These are phyloP conservation scores for Spizellomyces punctatus DNA, from an alignment of 192 early-diverging fungal genomes.

Conservation along the genomic window DNA sequence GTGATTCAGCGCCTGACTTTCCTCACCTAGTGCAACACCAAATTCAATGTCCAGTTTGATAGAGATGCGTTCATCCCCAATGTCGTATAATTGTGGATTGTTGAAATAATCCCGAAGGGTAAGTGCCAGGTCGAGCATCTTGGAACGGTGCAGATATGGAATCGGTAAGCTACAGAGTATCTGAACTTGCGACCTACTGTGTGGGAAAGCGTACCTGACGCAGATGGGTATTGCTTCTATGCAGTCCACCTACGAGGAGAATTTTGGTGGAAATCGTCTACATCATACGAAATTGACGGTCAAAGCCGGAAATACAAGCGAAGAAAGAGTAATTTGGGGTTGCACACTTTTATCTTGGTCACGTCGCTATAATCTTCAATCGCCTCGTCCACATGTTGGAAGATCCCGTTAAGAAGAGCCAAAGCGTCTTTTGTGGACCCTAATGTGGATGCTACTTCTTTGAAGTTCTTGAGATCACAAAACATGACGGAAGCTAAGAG, in stretches of 20 bases:
- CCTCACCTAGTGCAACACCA: slow-evolving; percentile 43
- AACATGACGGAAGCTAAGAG: slow-evolving; percentile 54
- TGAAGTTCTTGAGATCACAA: slow-evolving; percentile 53
- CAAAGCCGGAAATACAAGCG: neutral
- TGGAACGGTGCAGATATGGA: neutral
- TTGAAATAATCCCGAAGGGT: slow-evolving; percentile 31
- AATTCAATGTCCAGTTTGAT: slow-evolving; percentile 44
- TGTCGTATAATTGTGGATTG: slow-evolving; percentile 19
- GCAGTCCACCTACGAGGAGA: slow-evolving; percentile 49
- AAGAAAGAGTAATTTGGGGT: neutral
- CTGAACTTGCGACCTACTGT: neutral
- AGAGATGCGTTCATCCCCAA: slow-evolving; percentile 17
- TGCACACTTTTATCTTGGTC: slow-evolving; percentile 47
- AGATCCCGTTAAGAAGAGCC: slow-evolving; percentile 46
- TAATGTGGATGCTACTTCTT: slow-evolving; percentile 37
- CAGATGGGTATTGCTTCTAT: slow-evolving; percentile 27
- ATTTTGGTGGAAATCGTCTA: slow-evolving; percentile 54
- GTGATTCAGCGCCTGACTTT: neutral
- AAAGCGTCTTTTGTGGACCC: slow-evolving; percentile 43
- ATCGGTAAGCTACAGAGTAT: neutral
- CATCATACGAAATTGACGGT: neutral
- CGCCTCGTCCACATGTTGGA: slow-evolving; percentile 48
- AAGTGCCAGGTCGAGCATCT: slow-evolving; percentile 49
- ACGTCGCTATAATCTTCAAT: slow-evolving; percentile 31
- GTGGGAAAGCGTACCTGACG: slow-evolving; percentile 12